Conservation (phyloP, 1,284 basidiomycete genomes). For the Boletus sp. region DNA sequence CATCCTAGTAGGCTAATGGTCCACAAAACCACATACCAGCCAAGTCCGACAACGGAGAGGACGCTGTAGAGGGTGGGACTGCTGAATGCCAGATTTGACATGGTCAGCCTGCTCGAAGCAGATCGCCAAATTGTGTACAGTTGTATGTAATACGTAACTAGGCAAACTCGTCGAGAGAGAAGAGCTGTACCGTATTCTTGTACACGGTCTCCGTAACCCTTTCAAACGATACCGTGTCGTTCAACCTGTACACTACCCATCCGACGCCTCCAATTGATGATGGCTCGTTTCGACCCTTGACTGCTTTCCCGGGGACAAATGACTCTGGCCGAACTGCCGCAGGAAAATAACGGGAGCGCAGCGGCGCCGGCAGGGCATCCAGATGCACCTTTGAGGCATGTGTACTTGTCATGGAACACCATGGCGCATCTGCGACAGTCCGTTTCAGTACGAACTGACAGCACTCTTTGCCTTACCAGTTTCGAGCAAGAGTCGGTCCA, state of each 20-base stretch:
- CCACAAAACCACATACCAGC: slow-evolving; percentile 77
- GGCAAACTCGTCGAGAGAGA: slow-evolving; percentile 44
- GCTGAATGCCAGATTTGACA: slow-evolving; percentile 15
- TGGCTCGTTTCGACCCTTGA: slow-evolving; percentile 86
- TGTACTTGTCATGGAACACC: slow-evolving; percentile 77
- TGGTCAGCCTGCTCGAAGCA: neutral
- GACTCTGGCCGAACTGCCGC: slow-evolving; percentile 63
- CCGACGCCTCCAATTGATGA: slow-evolving; percentile 71
- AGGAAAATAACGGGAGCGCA: slow-evolving; percentile 54
- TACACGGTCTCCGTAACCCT: slow-evolving; percentile 59
- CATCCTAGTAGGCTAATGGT: slow-evolving; percentile 74
- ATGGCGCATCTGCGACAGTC: slow-evolving; percentile 62
- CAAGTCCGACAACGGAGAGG: slow-evolving; percentile 48
- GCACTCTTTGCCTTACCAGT: slow-evolving; percentile 48
- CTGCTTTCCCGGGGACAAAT: slow-evolving; percentile 56
- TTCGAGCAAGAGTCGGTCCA: slow-evolving; percentile 73
- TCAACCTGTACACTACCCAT: slow-evolving; percentile 66
- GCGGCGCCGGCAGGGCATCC: slow-evolving; percentile 46
- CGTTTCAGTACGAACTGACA: neutral
- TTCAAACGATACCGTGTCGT: slow-evolving; percentile 52
- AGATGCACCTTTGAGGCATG: slow-evolving; percentile 69
- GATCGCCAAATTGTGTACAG: neutral
- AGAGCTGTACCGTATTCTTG: slow-evolving; percentile 66
- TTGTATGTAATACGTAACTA: slow-evolving; percentile 14
- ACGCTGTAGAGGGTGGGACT: slow-evolving; percentile 6